A percentile compares a stretch with the other conserved stretches of the same genome.
Conservation (phyloP, 2,329 filamentous ascomycete species). For the Cladosporium oxysporum region DNA sequence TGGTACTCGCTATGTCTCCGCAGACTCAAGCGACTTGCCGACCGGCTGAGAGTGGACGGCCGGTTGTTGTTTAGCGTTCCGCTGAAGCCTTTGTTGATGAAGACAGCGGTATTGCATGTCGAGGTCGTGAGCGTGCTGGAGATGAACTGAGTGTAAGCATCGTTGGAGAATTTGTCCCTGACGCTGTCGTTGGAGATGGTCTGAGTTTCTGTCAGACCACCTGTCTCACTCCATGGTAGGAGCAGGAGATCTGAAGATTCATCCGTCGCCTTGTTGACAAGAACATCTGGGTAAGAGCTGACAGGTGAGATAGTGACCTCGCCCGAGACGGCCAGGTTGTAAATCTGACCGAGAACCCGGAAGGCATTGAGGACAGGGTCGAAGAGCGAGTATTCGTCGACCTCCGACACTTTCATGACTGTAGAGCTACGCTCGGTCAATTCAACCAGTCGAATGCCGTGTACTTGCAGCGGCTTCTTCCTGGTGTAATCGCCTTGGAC, state of each 20-base stretch:
- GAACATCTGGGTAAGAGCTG: slow-evolving; percentile 73
- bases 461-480: slow-evolving; percentile 64
- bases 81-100: slow-evolving; percentile 73
- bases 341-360: slow-evolving; percentile 80
- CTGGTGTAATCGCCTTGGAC: slow-evolving; percentile 6
- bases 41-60: slow-evolving; percentile 47
- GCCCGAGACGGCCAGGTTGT: slow-evolving; percentile 80
- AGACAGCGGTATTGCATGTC: slow-evolving; percentile 70
- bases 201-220: slow-evolving; percentile 69
- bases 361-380: slow-evolving; percentile 93
- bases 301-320: slow-evolving; percentile 79
- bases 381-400: slow-evolving; percentile 63
- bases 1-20: slow-evolving; percentile 58
- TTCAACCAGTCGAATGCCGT: slow-evolving; percentile 82
- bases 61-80: slow-evolving; percentile 41
- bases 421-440: slow-evolving; percentile 91
- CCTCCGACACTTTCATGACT: slow-evolving; percentile 89
- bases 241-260: slow-evolving; percentile 68
- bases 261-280: slow-evolving; percentile 61
- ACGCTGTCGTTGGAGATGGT: slow-evolving; percentile 52
- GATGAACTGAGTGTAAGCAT: slow-evolving; percentile 73
- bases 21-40: slow-evolving; percentile 60
- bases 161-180: slow-evolving; percentile 61
- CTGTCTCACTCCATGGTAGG: slow-evolving; percentile 87
- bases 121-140: slow-evolving; percentile 64